These are phyloP conservation scores for Taiozyma sp. DNA, from an alignment of 1,139 yeast species.

Conservation along the genomic window DNA sequence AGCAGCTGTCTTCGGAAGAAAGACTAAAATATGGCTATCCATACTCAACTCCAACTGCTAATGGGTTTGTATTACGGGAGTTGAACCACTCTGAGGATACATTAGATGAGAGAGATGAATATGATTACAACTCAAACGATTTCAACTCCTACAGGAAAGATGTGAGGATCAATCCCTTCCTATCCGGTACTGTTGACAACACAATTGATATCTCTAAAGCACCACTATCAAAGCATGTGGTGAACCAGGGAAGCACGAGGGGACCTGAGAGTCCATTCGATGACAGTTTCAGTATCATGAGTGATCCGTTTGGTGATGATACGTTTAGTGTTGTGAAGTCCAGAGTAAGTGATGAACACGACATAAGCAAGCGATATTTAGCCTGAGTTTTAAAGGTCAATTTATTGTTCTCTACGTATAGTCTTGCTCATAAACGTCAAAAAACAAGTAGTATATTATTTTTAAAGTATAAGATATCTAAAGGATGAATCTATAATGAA, in stretches of 20 bases:
- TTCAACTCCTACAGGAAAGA: background rate
- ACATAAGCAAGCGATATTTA: background rate
- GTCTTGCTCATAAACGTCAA: background rate
- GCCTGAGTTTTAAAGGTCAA: background rate
- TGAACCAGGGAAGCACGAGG: background rate
- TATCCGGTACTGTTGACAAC: background rate
- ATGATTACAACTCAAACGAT: background rate
- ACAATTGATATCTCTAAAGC: background rate
- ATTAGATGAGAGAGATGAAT: background rate
- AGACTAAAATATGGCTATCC: constrained; percentile 11
- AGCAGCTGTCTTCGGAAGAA: constrained; percentile 6
- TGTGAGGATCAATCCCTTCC: background rate
- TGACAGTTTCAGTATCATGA: background rate
- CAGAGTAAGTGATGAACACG: background rate
- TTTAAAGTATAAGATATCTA: background rate
- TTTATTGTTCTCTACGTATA: background rate
- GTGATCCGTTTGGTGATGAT: background rate
- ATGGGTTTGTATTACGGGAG: background rate
- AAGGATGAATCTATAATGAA: constrained; percentile 16
- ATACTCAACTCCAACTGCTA: constrained; percentile 1
- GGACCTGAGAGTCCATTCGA: background rate
- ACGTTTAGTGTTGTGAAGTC: background rate
- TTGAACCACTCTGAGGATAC: background rate
- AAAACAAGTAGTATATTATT: background rate
- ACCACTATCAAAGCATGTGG: background rate